These are phyloP conservation scores for Marchantia polymorpha DNA, from an alignment of 225 moss, liverwort and hornwort species.

Conservation along the genomic window DNA sequence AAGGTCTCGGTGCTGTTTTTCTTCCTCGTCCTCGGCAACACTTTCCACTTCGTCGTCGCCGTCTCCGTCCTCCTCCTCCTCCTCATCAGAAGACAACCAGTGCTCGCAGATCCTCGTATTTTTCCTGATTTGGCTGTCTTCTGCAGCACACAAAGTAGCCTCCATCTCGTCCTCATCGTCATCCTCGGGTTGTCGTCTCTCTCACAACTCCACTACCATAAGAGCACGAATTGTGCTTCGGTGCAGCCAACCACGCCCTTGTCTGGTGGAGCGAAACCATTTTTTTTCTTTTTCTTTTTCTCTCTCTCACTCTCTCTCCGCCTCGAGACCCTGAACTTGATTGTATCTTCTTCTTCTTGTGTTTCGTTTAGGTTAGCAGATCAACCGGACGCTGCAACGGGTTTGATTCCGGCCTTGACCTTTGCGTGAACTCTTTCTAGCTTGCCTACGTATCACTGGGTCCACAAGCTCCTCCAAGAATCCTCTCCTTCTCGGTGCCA, in stretches of 20 bases:
- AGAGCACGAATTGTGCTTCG: slow-evolving; percentile 7
- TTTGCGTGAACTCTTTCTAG: not conserved
- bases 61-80: not conserved
- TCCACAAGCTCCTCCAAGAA: not conserved
- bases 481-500: not conserved
- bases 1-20: not conserved
- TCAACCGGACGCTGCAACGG: not conserved
- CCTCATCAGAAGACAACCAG: not conserved
- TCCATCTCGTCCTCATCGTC: not conserved
- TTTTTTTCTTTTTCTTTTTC: not conserved
- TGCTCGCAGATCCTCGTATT: not conserved
- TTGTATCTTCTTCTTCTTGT: not conserved
- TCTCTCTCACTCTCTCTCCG: not conserved
- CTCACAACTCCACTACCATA: not conserved
- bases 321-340: not conserved
- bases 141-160: not conserved
- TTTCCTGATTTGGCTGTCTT: not conserved
- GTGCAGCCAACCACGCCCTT: slow-evolving; percentile 11
- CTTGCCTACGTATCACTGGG: not conserved
- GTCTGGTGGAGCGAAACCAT: slow-evolving; percentile 1
- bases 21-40: not conserved
- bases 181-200: not conserved
- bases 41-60: not conserved
- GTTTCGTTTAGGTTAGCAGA: slow-evolving; percentile 5
- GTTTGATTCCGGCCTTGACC: not conserved